Percentiles rank a stretch among this genome's conserved stretches.
Conservation (phyloP, 495 filamentous ascomycete species). For the Massariosphaeria phaeospora region DNA sequence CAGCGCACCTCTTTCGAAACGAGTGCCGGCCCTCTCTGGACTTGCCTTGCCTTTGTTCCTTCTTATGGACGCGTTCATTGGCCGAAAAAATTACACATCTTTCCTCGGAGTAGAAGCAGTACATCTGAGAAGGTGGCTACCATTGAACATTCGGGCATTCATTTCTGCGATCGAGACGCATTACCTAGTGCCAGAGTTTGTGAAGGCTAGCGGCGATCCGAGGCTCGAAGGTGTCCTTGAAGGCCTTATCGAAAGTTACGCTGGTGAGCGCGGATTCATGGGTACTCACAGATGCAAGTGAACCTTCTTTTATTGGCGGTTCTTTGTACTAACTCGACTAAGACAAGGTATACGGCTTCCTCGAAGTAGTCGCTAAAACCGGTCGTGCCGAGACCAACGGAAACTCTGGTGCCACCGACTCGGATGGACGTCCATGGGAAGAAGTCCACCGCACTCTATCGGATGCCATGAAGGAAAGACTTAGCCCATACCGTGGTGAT, state of each 20-base stretch:
- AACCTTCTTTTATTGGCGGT: background rate
- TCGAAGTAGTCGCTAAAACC: slow-evolving; percentile 50
- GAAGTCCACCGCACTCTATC: slow-evolving; percentile 49
- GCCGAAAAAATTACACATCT: slow-evolving; percentile 46
- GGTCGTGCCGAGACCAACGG: slow-evolving; percentile 51
- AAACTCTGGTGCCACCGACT: slow-evolving; percentile 43
- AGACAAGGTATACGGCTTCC: slow-evolving; percentile 51
- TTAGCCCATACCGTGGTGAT: slow-evolving; percentile 44
- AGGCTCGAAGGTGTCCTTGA: slow-evolving; percentile 47
- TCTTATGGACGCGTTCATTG: slow-evolving; percentile 53
- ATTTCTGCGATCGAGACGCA: slow-evolving; percentile 50
- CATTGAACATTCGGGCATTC: slow-evolving; percentile 49
- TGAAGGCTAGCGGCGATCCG: slow-evolving; percentile 45
- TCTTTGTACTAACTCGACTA: background rate
- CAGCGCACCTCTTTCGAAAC: slow-evolving; percentile 46
- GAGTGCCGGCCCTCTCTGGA: slow-evolving; percentile 51
- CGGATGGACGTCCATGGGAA: slow-evolving; percentile 45
- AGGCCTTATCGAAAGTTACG: slow-evolving; percentile 48
- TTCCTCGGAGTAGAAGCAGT: slow-evolving; percentile 49
- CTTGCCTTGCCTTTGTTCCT: slow-evolving; percentile 48
- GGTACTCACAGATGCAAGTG: slow-evolving; percentile 46
- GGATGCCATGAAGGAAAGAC: slow-evolving; percentile 51
- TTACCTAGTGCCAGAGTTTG: slow-evolving; percentile 48
- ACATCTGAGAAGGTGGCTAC: slow-evolving; percentile 48
- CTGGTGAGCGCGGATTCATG: slow-evolving; percentile 51